A percentile compares a stretch with the other conserved stretches of the same genome.
Evolutionary conservation across 495 filamentous ascomycete genomes (phyloP).

Genomic region (Collariella sp.): DNA sequence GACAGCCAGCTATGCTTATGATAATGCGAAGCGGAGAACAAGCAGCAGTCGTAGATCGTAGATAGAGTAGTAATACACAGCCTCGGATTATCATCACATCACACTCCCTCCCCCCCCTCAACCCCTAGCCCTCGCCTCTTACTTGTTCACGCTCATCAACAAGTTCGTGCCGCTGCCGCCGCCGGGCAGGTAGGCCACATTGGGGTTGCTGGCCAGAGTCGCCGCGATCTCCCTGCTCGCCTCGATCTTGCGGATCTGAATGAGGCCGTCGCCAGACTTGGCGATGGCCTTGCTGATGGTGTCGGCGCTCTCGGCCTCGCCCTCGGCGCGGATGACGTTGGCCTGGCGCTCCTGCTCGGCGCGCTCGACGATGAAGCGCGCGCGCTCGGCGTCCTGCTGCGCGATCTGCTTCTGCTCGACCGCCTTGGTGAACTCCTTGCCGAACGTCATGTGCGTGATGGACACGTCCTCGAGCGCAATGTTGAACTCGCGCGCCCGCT

Average conservation of each 20-base stretch:
- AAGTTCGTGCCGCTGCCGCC: conserved; percentile 58
- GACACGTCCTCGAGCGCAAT: conserved; percentile 97
- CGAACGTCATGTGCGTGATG: conserved; percentile 99
- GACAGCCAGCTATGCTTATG: conserved; percentile 9
- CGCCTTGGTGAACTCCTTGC: conserved; percentile 95
- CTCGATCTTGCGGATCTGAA: conserved; percentile 94
- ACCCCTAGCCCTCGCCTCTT: conserved; percentile 12
- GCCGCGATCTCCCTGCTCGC: conserved; percentile 93
- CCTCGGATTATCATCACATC: conserved; percentile 10
- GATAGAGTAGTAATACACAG: conserved; percentile 26
- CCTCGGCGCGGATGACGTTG: conserved; percentile 95
- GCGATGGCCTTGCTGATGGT: conserved; percentile 88
- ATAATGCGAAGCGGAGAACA: conserved; percentile 22
- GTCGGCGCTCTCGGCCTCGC: conserved; percentile 92
- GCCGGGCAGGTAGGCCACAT: conserved; percentile 89
- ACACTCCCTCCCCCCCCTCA: not conserved
- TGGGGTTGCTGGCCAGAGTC: conserved; percentile 82
- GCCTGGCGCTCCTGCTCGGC: conserved; percentile 98
- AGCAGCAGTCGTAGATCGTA: conserved; percentile 16
- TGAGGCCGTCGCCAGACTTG: conserved; percentile 84
- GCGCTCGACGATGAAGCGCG: conserved; percentile 96
- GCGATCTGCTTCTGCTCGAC: conserved; percentile 99
- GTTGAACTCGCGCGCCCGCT: conserved; percentile 97
- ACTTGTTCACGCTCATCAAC: conserved; percentile 43
- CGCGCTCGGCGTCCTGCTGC: conserved; percentile 96